Evolutionary conservation across 208 protist genomes (phyloP).

Genomic region (Acanthamoeba polyphaga): DNA sequence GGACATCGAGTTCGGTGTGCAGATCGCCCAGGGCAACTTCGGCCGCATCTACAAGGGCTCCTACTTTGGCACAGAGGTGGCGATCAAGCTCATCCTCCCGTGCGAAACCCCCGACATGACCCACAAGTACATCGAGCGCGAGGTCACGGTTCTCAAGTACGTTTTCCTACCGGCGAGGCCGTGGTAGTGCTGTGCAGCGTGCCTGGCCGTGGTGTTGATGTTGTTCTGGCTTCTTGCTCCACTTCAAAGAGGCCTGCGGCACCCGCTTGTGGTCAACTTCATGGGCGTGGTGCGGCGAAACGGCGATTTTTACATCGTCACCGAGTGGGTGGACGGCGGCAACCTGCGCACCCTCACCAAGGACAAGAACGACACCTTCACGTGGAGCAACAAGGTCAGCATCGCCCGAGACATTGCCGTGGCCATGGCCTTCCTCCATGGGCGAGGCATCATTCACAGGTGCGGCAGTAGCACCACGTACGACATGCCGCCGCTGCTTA

Average conservation of each 20-base stretch:
- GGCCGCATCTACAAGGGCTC: background rate
- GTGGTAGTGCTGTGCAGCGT: background rate
- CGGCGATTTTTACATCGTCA: slow-evolving; percentile 77
- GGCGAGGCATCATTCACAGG: slow-evolving; percentile 29
- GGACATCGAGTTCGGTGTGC: slow-evolving; percentile 9
- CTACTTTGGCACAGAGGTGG: slow-evolving; percentile 49
- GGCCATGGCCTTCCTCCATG: slow-evolving; percentile 56
- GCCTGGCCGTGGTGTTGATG: background rate
- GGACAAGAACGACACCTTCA: slow-evolving; percentile 1
- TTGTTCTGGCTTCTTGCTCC: background rate
- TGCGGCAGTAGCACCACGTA: background rate
- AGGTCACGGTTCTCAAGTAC: slow-evolving; percentile 27
- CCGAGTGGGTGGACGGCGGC: slow-evolving; percentile 73
- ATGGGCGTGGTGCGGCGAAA: slow-evolving; percentile 73
- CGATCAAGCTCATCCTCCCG: slow-evolving; percentile 21
- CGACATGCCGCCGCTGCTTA: background rate
- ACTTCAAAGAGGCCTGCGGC: slow-evolving; percentile 27
- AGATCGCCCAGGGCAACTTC: background rate
- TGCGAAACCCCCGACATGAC: background rate
- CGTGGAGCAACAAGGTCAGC: background rate
- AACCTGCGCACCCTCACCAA: background rate
- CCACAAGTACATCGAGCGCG: slow-evolving; percentile 9
- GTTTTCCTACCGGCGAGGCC: background rate
- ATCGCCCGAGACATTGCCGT: slow-evolving; percentile 16
- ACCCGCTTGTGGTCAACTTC: slow-evolving; percentile 81